phyloP scores from a whole-genome alignment of 2,329 filamentous ascomycete species.

The Ceratocystis ficicola region DNA sequence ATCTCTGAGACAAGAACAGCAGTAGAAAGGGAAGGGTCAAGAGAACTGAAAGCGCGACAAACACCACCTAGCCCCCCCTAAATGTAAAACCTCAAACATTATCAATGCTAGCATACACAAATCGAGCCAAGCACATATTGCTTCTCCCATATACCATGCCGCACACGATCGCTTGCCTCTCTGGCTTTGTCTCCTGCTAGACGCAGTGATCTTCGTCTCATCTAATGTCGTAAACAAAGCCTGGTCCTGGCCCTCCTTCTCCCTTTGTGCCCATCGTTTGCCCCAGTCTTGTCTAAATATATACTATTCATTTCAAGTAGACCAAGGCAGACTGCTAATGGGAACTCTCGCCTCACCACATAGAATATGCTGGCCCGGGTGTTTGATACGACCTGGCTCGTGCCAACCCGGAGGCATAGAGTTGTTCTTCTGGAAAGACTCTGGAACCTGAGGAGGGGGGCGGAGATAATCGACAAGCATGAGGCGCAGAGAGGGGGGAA shows the following conservation, averaged over 20 bases:
- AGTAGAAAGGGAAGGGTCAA: background rate
- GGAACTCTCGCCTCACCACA: background rate
- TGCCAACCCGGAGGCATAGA: background rate
- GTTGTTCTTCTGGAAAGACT: background rate
- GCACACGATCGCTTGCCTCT: background rate
- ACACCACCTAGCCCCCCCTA: background rate
- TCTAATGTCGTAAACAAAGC: constrained; percentile 3
- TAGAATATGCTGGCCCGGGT: background rate
- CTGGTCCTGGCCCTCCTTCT: background rate
- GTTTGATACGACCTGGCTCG: background rate
- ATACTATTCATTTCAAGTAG: background rate
- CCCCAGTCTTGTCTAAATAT: constrained; percentile 8
- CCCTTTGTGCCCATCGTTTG: background rate
- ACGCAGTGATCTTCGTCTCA: background rate
- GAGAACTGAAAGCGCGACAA: background rate
- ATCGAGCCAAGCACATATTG: background rate
- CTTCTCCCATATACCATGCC: background rate
- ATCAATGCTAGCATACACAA: background rate
- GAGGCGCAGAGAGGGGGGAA: background rate
- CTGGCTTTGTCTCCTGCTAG: background rate
- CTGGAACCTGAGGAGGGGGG: background rate
- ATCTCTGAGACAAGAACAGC: background rate
- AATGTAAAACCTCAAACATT: constrained; percentile 11
- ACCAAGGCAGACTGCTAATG: too few relatives aligned
- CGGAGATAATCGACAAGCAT: background rate